Evolutionary conservation across 1,139 yeast genomes (phyloP), one percentile per base, ranked within the genome.

Genomic region (Pichia norvegensis): DNA sequence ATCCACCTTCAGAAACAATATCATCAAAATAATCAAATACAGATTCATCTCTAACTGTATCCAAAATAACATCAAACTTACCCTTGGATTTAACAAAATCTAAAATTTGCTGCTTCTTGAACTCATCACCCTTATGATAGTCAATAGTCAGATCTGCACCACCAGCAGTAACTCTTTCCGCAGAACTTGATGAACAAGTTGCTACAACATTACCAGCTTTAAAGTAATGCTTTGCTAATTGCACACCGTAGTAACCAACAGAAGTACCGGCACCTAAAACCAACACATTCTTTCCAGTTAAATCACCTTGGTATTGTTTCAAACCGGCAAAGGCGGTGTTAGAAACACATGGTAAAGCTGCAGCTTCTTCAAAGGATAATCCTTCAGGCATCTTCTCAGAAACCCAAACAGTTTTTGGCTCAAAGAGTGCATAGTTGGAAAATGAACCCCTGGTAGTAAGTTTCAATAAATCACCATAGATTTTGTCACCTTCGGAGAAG

Each of bases 211-310:
- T 61, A 29, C 51, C 61, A 3, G 76, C 72, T 4, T 70, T 65
- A 50, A 69, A 73, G 48, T 67, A 62, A 23, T 67, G 59, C 52
- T 76, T 79, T 27, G 80, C 72, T 33, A 84, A 58, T 58, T 81
- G 88, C 25, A 79, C 68, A 6, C 74, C 73, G 63, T 69, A 73
- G 50, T 77, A 63, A 1, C 92, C 95, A 10, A 83, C 84, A n/a
- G 81, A 68, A 1, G 94, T 77, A 6, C 85, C 78, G 13, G 84
- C 95, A 41, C 95, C 95, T 48, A 83, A 68, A 33, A 85, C 69
- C 42, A 84, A 66, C 1, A 84, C 73, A 36, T 52, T 58, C 6
- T 47, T 50, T 17, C 49, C 57, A 19, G 53, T 48, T 13, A 39
- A 40, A 46, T 49, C 58, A 57, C 42, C 66, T n/a, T 23, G 19